Evolutionary conservation across 2,329 filamentous ascomycete genomes (phyloP), one percentile per base, ranked within the genome.

Genomic region (Neurospora sp.): DNA sequence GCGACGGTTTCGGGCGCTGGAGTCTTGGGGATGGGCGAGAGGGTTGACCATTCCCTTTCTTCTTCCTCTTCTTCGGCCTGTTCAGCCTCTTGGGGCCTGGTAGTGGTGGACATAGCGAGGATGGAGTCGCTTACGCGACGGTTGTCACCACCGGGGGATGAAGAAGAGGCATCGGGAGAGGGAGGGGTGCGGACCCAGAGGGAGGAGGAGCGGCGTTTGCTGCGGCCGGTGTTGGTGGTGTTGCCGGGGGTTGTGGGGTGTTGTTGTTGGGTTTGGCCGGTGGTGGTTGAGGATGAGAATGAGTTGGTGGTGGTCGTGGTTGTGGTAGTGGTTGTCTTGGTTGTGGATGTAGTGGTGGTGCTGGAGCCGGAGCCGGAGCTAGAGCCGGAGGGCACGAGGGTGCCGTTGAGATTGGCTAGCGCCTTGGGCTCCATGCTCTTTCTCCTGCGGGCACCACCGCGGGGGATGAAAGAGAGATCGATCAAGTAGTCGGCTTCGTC

Each of bases 341-440:
- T 23, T n/a, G 23, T 33, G 36, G 19, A 70, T 9, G 74, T 76
- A 74, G 79, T 80, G 74, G 76, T 79, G 68, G 77, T 77, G 6
- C 11, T 33, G 7, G 7, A 17, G 52, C 17, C 80, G 78, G 77
- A 77, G 74, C 13, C 36, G 17, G 68, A 69, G 19, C 62, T 33
- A 1, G 81, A 66, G 80, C 75, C n/a, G 80, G 78, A 23, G 66
- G 77, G 81, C 33, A 90, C 82, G 0, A 91, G 81, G 1, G 84
- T 88, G 66, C 90, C 90, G 72, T 93, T 92, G 72, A 88, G 77
- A 74, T 93, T 92, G 70, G 87, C 85, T 28, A 93, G 80, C 1
- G 89, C 86, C 74, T 86, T 88, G 13, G 92, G 91, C 78, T 93
- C 91, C 90, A 95, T 94, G 74, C 89, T 92, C 84, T 93, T 93